These are phyloP conservation scores for Penicillium frequentans DNA, from an alignment of 2,329 filamentous ascomycete species.

Conservation along the genomic window DNA sequence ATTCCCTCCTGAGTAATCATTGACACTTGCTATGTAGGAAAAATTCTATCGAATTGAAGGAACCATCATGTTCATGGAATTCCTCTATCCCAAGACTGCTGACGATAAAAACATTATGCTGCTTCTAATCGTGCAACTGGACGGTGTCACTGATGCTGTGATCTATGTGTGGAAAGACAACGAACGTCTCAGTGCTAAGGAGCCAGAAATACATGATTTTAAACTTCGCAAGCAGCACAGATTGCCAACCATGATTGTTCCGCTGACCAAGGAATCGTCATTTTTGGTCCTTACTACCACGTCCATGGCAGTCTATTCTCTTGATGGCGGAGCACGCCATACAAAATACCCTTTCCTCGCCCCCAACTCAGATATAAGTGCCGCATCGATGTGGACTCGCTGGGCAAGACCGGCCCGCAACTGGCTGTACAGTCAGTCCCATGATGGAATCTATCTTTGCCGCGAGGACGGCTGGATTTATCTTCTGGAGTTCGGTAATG, in stretches of 20 bases:
- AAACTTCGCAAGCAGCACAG: constrained; percentile 41
- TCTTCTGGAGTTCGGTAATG: constrained; percentile 66
- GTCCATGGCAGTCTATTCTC: constrained; percentile 52
- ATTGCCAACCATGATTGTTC: constrained; percentile 70
- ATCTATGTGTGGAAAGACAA: constrained; percentile 57
- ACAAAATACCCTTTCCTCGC: constrained; percentile 32
- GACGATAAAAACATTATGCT: constrained; percentile 74
- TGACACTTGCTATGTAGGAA: constrained; percentile 35
- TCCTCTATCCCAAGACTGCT: constrained; percentile 69
- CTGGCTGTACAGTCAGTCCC: constrained; percentile 59
- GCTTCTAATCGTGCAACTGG: constrained; percentile 58
- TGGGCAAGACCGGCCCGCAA: constrained; percentile 79
- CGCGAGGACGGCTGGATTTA: constrained; percentile 83
- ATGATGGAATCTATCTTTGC: constrained; percentile 81
- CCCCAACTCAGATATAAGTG: constrained; percentile 25
- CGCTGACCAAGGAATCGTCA: constrained; percentile 67
- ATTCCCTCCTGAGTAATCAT: background rate
- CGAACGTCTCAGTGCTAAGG: constrained; percentile 16
- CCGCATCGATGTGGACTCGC: constrained; percentile 69
- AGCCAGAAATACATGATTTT: constrained; percentile 30
- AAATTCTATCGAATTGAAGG: constrained; percentile 61
- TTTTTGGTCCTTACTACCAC: constrained; percentile 68
- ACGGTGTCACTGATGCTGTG: constrained; percentile 48
- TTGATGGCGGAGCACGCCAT: constrained; percentile 36
- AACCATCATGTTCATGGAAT: constrained; percentile 82